phyloP scores from a whole-genome alignment of 1,284 basidiomycete species.

The Megacollybia platyphylla region DNA sequence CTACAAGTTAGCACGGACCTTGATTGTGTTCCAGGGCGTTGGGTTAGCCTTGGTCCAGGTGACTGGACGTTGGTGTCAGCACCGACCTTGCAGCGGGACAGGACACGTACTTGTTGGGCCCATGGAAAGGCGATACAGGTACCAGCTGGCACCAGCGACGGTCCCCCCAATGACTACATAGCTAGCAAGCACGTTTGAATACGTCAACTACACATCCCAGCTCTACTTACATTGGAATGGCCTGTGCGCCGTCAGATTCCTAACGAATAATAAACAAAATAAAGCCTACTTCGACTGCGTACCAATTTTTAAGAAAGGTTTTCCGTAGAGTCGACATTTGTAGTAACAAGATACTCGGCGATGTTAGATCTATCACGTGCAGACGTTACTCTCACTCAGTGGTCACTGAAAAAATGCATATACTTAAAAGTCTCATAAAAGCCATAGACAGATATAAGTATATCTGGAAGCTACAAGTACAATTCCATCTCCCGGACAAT shows the following conservation, averaged over 20 bases:
- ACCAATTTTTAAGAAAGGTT: slow-evolving; percentile 11
- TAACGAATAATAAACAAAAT: slow-evolving; percentile 1
- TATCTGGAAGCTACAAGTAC: not conserved
- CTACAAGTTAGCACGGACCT: too few species aligned
- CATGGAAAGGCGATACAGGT: slow-evolving; percentile 12
- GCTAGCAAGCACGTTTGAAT: slow-evolving; percentile 5
- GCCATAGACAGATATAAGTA: too few species aligned
- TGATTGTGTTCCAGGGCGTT: not conserved
- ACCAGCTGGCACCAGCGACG: slow-evolving; percentile 11
- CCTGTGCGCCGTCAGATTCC: slow-evolving; percentile 6
- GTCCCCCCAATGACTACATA: slow-evolving; percentile 11
- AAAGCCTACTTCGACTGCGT: slow-evolving; percentile 10
- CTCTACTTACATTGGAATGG: slow-evolving; percentile 11
- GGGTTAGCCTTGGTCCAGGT: slow-evolving; percentile 14
- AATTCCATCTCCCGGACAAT: not conserved
- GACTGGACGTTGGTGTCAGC: slow-evolving; percentile 9
- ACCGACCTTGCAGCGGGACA: slow-evolving; percentile 2
- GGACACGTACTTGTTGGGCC: slow-evolving; percentile 13
- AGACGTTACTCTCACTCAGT: too few species aligned
- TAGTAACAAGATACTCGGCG: not conserved
- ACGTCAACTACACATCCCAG: not conserved
- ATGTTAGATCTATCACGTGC: too few species aligned
- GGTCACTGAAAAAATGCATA: too few species aligned
- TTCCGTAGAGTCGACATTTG: not conserved
- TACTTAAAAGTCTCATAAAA: too few species aligned